A percentile compares a stretch with the other conserved stretches of the same genome.
phyloP scores from a whole-genome alignment of 306 rosid species.

The Luffa aegyptiaca region DNA sequence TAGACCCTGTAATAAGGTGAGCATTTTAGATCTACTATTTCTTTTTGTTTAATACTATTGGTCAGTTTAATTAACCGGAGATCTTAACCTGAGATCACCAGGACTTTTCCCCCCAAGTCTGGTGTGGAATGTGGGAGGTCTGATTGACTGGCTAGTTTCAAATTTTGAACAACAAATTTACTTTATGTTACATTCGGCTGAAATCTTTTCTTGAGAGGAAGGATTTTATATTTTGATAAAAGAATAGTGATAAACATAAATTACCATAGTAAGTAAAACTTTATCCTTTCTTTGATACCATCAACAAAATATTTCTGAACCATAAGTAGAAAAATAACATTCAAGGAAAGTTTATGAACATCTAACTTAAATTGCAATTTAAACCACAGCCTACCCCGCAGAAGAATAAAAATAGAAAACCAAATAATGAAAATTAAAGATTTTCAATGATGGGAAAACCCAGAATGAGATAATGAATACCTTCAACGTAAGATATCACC shows the following conservation, averaged over 20 bases:
- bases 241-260: neutral
- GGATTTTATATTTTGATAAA: neutral
- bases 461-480: neutral
- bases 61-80: neutral
- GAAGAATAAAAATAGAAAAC: neutral
- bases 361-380: neutral
- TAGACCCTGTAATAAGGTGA: slow-evolving; percentile 35
- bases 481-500: neutral
- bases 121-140: neutral
- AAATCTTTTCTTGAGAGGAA: neutral
- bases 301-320: neutral
- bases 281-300: neutral
- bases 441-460: neutral
- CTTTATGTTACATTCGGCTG: neutral
- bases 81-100: too few relatives aligned
- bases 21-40: slow-evolving; percentile 3
- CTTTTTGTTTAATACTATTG: neutral
- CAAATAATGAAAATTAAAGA: neutral
- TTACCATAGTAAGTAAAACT: neutral
- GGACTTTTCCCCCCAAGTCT: too few relatives aligned
- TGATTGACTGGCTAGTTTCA: neutral
- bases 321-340: neutral
- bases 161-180: neutral
- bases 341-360: neutral
- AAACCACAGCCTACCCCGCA: neutral